Evolutionary conservation across 192 early-diverging fungal genomes (phyloP), one percentile per base, ranked within the genome.

Genomic region (Phlyctochytrium planicorne): DNA sequence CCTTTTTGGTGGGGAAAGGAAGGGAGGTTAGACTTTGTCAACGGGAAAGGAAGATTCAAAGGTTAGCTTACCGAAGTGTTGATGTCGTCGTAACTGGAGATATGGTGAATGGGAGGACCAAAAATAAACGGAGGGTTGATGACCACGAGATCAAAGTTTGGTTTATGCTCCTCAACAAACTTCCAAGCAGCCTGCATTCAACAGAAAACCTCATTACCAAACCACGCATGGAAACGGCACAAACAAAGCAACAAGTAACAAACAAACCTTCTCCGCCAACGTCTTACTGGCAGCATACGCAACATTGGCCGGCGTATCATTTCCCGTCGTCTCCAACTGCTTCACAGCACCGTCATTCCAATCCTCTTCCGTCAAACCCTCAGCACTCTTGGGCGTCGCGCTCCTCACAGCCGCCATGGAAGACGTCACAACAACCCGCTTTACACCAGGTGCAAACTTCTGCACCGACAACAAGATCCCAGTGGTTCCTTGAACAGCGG

Each of bases 351-450:
- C 17, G 0, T 59, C 37, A 69, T 78, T 74, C 71, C 72, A 78
- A 62, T 75, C 72, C 20, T 27, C 63, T 34, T 78, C 76, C 16
- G 72, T 66, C 65, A 52, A 69, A 29, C 72, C 72, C 2, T 17
- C 52, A 1, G 55, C 63, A n/a, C n/a, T n/a, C 23, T 27, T 30
- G 12, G 35, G 53, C 4, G 59, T 31, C 2, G 67, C 34, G 34
- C 10, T 24, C n/a, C 63, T 24, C 12, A 76, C 70, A 25, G 74
- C 72, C 1, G 71, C 81, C n/a, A 67, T 20, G 27, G 79, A 82
- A 0, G 77, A 77, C 1, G 81, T 83, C 6, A 82, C 55, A 24
- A 83, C 80, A 29, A 83, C 72, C 40, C 75, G 80, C 30, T 70
- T 69, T 20, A 83, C 72, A 16, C 37, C 50, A 30, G 34, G 1